Conservation (phyloP, 83 land plant genomes). For the Isoetes engelmannii region DNA sequence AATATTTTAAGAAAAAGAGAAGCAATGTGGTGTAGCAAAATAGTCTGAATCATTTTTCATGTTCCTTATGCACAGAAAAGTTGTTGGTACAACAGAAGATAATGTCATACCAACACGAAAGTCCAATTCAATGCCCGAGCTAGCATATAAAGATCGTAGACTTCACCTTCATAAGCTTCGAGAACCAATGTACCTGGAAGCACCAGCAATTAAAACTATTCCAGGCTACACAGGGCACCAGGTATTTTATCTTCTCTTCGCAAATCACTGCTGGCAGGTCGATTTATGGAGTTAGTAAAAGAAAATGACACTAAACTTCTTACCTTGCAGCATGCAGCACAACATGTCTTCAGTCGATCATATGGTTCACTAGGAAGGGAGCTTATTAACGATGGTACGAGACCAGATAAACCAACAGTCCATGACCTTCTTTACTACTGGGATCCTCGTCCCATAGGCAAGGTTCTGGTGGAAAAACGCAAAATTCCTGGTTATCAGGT, state of each 20-base stretch:
- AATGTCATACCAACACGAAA: conserved; percentile 16
- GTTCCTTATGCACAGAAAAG: conserved; percentile 19
- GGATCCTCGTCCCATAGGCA: conserved; percentile 20
- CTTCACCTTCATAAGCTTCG: conserved; percentile 15
- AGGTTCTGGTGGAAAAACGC: conserved; percentile 14
- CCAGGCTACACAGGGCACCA: conserved; percentile 29
- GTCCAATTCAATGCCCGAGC: conserved; percentile 16
- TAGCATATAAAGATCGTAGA: conserved; percentile 16
- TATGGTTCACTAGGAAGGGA: conserved; percentile 21
- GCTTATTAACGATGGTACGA: conserved; percentile 11
- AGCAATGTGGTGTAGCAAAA: no score
- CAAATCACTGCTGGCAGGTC: no score
- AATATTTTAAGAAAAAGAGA: no score
- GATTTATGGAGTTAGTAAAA: not conserved
- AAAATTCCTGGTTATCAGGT: conserved; percentile 29
- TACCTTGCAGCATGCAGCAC: conserved; percentile 23
- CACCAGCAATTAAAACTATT: conserved; percentile 13
- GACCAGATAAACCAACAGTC: conserved; percentile 21
- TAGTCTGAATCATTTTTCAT: no score
- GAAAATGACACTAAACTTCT: not conserved
- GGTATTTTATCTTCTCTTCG: conserved; percentile 11
- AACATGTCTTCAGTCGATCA: conserved; percentile 21
- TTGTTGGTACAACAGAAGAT: conserved; percentile 22
- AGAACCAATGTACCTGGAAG: conserved; percentile 14
- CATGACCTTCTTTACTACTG: conserved; percentile 19